Percentiles rank a stretch among this genome's conserved stretches.
Evolutionary conservation across 176 grass and related monocot species (phyloP).

Genomic region (Saccharum officinarum): DNA sequence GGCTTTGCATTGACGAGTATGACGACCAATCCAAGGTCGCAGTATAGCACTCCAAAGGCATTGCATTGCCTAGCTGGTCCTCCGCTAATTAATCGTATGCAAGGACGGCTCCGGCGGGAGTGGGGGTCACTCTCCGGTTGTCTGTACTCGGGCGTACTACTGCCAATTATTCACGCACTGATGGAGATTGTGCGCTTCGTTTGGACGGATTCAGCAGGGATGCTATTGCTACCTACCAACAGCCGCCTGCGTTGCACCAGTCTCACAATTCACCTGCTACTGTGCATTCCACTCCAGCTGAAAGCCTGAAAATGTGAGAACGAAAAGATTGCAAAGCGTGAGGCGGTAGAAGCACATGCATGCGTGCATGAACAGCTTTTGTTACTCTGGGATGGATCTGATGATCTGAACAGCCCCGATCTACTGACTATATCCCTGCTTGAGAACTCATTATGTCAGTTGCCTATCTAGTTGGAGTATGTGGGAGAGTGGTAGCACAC

Average conservation of each 20-base stretch:
- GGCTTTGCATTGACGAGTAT: too few relatives aligned
- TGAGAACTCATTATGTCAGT: neutral
- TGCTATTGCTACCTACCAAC: neutral
- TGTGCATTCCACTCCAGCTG: neutral
- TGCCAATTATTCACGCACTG: conserved; percentile 6
- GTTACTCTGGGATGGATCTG: neutral
- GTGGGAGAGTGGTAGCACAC: neutral
- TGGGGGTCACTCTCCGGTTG: conserved; percentile 6
- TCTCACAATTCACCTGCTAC: too few relatives aligned
- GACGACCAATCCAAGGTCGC: too few relatives aligned
- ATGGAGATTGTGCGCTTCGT: neutral
- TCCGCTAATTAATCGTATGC: neutral
- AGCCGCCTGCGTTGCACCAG: neutral
- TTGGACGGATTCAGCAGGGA: neutral
- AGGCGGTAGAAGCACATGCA: neutral
- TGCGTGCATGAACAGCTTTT: neutral
- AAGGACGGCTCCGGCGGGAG: neutral
- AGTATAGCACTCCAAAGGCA: too few relatives aligned
- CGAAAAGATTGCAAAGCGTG: neutral
- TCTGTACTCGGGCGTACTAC: neutral
- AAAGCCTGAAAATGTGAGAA: neutral
- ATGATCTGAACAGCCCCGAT: too few relatives aligned
- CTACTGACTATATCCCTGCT: neutral
- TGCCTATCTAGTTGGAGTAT: neutral
- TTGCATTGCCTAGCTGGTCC: too few relatives aligned